These are phyloP conservation scores for Diplodia mutila DNA, from an alignment of 2,329 filamentous ascomycete species.

Conservation along the genomic window DNA sequence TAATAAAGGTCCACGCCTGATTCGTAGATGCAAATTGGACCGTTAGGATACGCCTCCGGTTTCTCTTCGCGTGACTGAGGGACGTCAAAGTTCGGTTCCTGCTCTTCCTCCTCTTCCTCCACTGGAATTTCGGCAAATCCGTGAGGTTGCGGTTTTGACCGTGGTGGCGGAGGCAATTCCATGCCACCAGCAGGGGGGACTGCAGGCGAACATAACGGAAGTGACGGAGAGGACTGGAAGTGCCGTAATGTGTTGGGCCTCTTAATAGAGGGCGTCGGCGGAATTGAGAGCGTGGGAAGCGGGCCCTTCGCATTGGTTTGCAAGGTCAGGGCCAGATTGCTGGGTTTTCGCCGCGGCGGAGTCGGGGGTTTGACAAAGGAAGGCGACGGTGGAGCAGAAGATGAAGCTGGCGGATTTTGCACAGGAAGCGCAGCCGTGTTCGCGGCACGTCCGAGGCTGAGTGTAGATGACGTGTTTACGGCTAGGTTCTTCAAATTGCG, in stretches of 20 bases:
- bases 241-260: constrained; percentile 59
- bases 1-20: constrained; percentile 78
- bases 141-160: constrained; percentile 38
- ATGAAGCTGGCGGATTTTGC: constrained; percentile 43
- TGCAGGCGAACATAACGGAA: constrained; percentile 59
- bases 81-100: constrained; percentile 57
- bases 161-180: constrained; percentile 50
- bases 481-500: constrained; percentile 85
- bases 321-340: constrained; percentile 73
- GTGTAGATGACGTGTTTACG: constrained; percentile 66
- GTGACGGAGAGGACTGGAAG: constrained; percentile 65
- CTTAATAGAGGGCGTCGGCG: constrained; percentile 60
- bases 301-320: constrained; percentile 66
- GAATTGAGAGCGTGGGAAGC: constrained; percentile 60
- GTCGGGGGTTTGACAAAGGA: constrained; percentile 81
- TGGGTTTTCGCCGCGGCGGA: constrained; percentile 71
- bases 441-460: constrained; percentile 51
- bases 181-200: constrained; percentile 56
- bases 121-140: constrained; percentile 63
- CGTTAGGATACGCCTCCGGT: constrained; percentile 79
- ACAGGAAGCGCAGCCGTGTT: constrained; percentile 58
- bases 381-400: constrained; percentile 70
- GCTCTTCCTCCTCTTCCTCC: constrained; percentile 67
- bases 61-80: constrained; percentile 68
- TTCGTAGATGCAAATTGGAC: constrained; percentile 79